phyloP scores from a whole-genome alignment of 352 stramenopile genomes.

The Globisporangium megalacanthum region DNA sequence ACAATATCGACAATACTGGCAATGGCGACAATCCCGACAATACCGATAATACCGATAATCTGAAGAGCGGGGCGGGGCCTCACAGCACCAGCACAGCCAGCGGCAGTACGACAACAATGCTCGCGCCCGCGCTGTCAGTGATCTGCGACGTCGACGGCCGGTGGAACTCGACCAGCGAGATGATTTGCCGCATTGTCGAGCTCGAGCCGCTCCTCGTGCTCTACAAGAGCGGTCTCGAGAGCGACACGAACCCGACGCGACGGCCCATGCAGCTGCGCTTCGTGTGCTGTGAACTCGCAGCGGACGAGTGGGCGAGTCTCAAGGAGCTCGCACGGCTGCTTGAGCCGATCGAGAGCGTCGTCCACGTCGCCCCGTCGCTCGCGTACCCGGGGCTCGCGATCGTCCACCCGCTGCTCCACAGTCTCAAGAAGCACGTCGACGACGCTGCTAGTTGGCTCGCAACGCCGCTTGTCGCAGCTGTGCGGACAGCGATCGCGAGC shows the following conservation, averaged over 20 bases:
- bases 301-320: no score
- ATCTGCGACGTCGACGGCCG: conserved; percentile 74
- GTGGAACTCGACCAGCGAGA: conserved; percentile 55
- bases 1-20: no score
- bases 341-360: conserved; percentile 41
- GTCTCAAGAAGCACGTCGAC: conserved; percentile 58
- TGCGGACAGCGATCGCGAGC: conserved; percentile 48
- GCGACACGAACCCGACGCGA: conserved; percentile 60
- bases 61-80: neutral
- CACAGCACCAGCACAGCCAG: no score
- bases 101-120: no score
- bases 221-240: conserved; percentile 74
- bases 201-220: conserved; percentile 64
- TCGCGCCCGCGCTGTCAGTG: conserved; percentile 40
- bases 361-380: conserved; percentile 47
- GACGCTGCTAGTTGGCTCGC: conserved; percentile 30
- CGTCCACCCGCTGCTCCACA: conserved; percentile 60
- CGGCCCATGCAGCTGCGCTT: conserved; percentile 35
- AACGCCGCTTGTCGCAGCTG: conserved; percentile 49
- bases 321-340: no score
- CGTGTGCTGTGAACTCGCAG: conserved; percentile 65
- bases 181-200: conserved; percentile 78
- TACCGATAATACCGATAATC: neutral
- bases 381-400: conserved; percentile 72
- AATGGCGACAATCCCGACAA: no score